phyloP scores from a whole-genome alignment of 257 asterid genomes.

The Echites panduratus region DNA sequence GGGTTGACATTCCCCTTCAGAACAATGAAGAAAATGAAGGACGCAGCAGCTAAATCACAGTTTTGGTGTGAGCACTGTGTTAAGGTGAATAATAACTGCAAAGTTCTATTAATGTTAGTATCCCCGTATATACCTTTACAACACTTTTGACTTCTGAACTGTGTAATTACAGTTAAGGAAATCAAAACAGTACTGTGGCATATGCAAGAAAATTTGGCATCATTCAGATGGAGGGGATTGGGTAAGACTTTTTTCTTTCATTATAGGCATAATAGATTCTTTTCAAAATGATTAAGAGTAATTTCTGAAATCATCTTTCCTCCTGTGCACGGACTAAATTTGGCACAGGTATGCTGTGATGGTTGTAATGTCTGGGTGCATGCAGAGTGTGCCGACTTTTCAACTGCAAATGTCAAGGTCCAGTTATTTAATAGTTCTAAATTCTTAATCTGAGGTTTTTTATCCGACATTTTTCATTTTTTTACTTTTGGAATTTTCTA shows the following conservation, averaged over 20 bases:
- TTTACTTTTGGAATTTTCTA: background rate
- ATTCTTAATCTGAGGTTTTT: background rate
- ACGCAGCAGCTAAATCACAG: conserved; percentile 31
- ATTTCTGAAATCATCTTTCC: background rate
- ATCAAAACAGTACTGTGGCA: conserved; percentile 82
- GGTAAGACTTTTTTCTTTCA: conserved; percentile 47
- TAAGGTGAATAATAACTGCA: conserved; percentile 46
- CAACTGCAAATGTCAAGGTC: conserved; percentile 61
- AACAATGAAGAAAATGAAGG: conserved; percentile 61
- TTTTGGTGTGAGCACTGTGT: conserved; percentile 72
- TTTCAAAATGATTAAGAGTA: background rate
- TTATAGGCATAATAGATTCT: conserved; percentile 4
- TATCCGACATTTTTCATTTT: background rate
- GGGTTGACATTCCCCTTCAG: conserved; percentile 51
- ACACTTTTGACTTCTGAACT: background rate
- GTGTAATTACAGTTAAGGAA: conserved; percentile 46
- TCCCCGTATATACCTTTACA: background rate
- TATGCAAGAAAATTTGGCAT: conserved; percentile 89
- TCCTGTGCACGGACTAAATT: background rate
- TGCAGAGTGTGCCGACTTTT: conserved; percentile 76
- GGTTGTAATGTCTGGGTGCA: conserved; percentile 96
- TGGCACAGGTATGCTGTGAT: conserved; percentile 75
- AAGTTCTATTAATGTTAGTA: background rate
- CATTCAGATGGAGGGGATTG: conserved; percentile 95
- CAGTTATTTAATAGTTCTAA: conserved; percentile 6